Evolutionary conservation across 495 filamentous ascomycete species (phyloP).

Genomic region (Chaetomium tenue): DNA sequence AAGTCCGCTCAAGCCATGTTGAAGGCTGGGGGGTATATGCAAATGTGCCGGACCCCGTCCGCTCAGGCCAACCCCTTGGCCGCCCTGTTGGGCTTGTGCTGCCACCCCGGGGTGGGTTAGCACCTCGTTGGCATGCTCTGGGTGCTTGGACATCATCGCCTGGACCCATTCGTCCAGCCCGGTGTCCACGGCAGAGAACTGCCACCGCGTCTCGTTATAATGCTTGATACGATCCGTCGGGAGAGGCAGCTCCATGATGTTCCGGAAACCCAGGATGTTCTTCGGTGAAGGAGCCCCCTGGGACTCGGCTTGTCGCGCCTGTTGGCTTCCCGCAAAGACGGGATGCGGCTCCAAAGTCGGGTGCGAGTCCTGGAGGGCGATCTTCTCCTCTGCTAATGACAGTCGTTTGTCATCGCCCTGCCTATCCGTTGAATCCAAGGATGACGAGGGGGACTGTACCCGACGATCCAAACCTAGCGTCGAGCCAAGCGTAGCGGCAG

Average conservation of each 20-base stretch:
- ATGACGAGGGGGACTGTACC: slow-evolving; percentile 39
- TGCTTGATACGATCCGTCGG: slow-evolving; percentile 63
- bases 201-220: slow-evolving; percentile 65
- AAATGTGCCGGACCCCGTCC: slow-evolving; percentile 24
- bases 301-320: background rate
- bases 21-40: slow-evolving; percentile 28
- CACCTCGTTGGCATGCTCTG: slow-evolving; percentile 39
- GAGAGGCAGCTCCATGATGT: slow-evolving; percentile 65
- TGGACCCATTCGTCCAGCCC: slow-evolving; percentile 74
- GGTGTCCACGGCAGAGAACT: slow-evolving; percentile 68
- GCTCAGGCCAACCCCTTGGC: background rate
- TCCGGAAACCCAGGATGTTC: slow-evolving; percentile 59
- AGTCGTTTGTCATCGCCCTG: slow-evolving; percentile 17
- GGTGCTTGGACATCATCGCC: slow-evolving; percentile 39
- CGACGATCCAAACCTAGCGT: slow-evolving; percentile 23
- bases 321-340: slow-evolving; percentile 24
- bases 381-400: slow-evolving; percentile 49
- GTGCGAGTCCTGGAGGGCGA: slow-evolving; percentile 33
- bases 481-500: slow-evolving; percentile 32
- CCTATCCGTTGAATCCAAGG: slow-evolving; percentile 32
- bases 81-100: slow-evolving; percentile 26
- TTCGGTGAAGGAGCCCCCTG: slow-evolving; percentile 10
- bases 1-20: slow-evolving; percentile 35
- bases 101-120: slow-evolving; percentile 27
- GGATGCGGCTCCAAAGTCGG: slow-evolving; percentile 43